These are phyloP conservation scores for Diplodia corticola DNA, from an alignment of 2,329 filamentous ascomycete species.

Conservation along the genomic window DNA sequence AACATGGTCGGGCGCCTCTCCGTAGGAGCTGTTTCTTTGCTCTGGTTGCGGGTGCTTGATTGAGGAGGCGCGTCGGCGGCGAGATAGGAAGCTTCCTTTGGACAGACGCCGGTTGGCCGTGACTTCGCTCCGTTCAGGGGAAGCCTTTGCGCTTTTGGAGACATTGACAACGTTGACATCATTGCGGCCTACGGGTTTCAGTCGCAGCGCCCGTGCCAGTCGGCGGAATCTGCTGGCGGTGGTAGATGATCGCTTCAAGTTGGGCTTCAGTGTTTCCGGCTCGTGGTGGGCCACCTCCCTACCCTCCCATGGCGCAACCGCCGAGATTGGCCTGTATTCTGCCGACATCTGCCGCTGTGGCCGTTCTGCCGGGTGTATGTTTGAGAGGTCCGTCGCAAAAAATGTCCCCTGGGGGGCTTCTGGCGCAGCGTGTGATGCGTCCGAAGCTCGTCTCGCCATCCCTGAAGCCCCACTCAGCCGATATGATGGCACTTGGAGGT, in stretches of 20 bases:
- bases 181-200: background rate
- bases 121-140: too few relatives aligned
- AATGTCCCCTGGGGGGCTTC: background rate
- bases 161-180: slow-evolving; percentile 3
- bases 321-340: background rate
- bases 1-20: background rate
- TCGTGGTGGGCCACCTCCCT: background rate
- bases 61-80: background rate
- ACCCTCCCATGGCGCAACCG: background rate
- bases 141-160: background rate
- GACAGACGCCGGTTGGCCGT: background rate
- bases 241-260: background rate
- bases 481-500: background rate
- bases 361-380: background rate
- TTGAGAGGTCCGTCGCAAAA: background rate
- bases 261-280: background rate
- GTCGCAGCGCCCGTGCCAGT: background rate
- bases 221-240: background rate
- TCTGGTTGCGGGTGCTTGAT: background rate
- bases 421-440: background rate
- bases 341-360: background rate
- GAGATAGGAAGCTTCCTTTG: slow-evolving; percentile 3
- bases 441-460: background rate
- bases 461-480: background rate
- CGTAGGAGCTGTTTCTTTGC: background rate